phyloP scores from a whole-genome alignment of 139 green algal species.

The Coccomyxa sp. region DNA sequence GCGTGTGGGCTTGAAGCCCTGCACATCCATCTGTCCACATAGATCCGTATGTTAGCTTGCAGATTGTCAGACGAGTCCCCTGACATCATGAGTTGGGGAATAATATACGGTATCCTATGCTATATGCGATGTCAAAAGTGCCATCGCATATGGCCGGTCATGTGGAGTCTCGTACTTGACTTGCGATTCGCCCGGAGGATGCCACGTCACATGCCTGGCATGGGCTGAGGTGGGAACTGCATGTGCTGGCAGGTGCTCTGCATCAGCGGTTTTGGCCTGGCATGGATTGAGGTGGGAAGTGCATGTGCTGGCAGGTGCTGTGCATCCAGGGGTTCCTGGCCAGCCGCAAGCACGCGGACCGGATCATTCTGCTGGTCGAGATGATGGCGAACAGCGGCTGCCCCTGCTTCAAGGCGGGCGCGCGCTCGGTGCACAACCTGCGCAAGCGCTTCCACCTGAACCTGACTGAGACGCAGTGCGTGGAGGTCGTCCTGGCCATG shows the following conservation, averaged over 20 bases:
- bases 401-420: conserved; percentile 90
- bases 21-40: too few species aligned
- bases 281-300: conserved; percentile 8
- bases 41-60: too few species aligned
- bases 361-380: conserved; percentile 81
- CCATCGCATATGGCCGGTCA: too few species aligned
- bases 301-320: conserved; percentile 56
- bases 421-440: conserved; percentile 70
- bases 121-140: too few species aligned
- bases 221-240: too few species aligned
- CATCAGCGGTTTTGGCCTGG: conserved; percentile 98
- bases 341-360: conserved; percentile 82
- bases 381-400: conserved; percentile 88
- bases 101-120: too few species aligned
- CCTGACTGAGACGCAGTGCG: conserved; percentile 60
- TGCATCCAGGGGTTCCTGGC: conserved; percentile 96
- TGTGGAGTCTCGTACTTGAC: too few species aligned
- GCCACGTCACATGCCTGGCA: too few species aligned
- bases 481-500: conserved; percentile 82
- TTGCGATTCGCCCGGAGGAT: too few species aligned
- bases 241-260: conserved; percentile 65
- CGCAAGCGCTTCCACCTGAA: conserved; percentile 73
- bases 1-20: too few species aligned
- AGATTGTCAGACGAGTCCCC: too few species aligned
- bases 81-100: too few species aligned